Percentiles rank a stretch among this genome's conserved stretches.
phyloP scores from a whole-genome alignment of 2,329 filamentous ascomycete species.

The Pyricularia sp. region DNA sequence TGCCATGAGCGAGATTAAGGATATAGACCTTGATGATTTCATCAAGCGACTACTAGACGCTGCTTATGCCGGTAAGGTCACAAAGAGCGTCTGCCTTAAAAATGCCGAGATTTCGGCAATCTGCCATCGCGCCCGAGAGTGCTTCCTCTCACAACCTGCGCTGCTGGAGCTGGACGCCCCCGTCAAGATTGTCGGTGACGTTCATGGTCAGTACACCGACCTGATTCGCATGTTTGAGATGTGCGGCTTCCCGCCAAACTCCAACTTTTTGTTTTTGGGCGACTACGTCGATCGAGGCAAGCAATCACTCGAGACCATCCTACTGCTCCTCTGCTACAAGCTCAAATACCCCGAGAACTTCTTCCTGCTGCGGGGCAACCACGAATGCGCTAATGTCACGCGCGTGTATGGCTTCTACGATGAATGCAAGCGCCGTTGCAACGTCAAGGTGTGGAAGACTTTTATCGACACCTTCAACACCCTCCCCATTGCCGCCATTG shows the following conservation, averaged over 20 bases:
- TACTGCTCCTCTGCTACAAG: conserved; percentile 94
- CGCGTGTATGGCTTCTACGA: conserved; percentile 99
- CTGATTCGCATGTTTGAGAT: conserved; percentile 96
- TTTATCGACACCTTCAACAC: conserved; percentile 99
- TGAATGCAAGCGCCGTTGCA: conserved; percentile 97
- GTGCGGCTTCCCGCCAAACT: conserved; percentile 94
- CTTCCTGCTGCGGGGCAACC: conserved; percentile 96
- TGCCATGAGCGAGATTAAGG: conserved; percentile 83
- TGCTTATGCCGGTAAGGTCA: conserved; percentile 92
- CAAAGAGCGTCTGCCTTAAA: conserved; percentile 93
- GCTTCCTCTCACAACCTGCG: conserved; percentile 85
- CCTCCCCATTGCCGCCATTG: conserved; percentile 94
- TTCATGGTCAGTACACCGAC: conserved; percentile 98
- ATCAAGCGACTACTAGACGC: conserved; percentile 91
- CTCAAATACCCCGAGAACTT: conserved; percentile 99
- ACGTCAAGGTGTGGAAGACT: conserved; percentile 99
- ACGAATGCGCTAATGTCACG: conserved; percentile 98
- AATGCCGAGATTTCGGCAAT: conserved; percentile 96
- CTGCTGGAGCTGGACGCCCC: conserved; percentile 86
- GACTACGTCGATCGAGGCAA: conserved; percentile 99
- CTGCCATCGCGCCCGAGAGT: conserved; percentile 79
- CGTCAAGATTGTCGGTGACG: conserved; percentile 99
- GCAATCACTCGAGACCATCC: conserved; percentile 98
- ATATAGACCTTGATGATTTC: conserved; percentile 93
- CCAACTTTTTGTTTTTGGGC: conserved; percentile 98